Base-by-base conservation (phyloP, 148 eudicot species). In the Silene latifolia region DNA sequence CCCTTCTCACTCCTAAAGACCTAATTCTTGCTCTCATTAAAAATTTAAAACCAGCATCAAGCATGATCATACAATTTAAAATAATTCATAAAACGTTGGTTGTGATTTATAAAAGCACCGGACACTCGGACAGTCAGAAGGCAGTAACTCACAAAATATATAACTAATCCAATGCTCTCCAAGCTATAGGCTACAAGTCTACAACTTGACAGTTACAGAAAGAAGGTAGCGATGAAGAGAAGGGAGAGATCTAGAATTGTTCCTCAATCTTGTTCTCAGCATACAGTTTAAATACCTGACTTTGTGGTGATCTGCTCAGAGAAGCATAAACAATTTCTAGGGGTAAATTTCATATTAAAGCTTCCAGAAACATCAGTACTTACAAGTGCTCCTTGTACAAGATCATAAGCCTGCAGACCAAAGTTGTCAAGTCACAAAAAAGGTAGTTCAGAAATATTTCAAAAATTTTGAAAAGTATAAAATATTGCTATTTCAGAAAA, bases 371-470 rank as follows among this genome's bases (percentile, higher is more conserved):
- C 35, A 65, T 20, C 8, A 46, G 11, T 60, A 90, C 95, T 90
- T 88, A 92, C 97, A 76, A 76, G 85, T 74, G 88, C 87, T 80
- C 97, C 97, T 80, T 92, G 97, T 72, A 92, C 89, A 81, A 92
- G 92, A 75, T 92, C 91, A 71, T 88, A 90, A 4, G 92, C 97
- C 97, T 92, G 92, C 89, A 88, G n/a, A 61, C 25, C 79, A 18
- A 82, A 67, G 14, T 67, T 8, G 63, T 25, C 39, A 72, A 74
- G 77, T 39, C 63, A 59, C 35, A 32, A 32, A 32, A 32, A 35
- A 57, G 25, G 27, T 17, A 51, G 58, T 67, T 11, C 11, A 35
- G 12, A 19, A 67, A 6, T 35, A 25, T 63, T 27, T 14, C 4
- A 7, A 46, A 71, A 14, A 19, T 9, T 19, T 23, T 20, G 54